Conservation (phyloP, 1,139 yeast genomes). For the Meyerozyma smithsonii region DNA sequence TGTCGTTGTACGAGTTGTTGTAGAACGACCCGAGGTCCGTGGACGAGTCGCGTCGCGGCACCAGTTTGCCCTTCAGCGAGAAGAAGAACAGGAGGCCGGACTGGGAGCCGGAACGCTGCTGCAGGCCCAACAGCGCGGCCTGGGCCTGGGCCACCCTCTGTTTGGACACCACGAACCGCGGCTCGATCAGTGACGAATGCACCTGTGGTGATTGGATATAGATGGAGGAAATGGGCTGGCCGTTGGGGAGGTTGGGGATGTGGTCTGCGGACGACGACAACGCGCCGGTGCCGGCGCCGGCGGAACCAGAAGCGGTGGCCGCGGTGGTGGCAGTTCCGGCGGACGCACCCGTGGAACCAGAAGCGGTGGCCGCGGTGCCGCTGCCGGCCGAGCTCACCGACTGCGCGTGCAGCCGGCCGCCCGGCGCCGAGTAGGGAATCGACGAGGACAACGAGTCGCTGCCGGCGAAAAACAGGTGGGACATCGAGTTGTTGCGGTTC, state of each 20-base stretch:
- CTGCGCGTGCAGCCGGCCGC: conserved; percentile 34
- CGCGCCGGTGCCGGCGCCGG: conserved; percentile 8
- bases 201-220: conserved; percentile 70
- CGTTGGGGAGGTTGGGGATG: conserved; percentile 47
- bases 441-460: conserved; percentile 52
- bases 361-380: too few relatives aligned
- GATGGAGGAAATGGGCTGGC: conserved; percentile 54
- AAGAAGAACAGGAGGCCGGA: conserved; percentile 48
- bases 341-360: conserved; percentile 7
- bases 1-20: conserved; percentile 38
- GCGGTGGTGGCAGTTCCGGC: conserved; percentile 5
- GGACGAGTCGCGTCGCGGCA: conserved; percentile 20
- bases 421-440: conserved; percentile 74
- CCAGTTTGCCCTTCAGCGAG: conserved; percentile 30
- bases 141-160: conserved; percentile 61
- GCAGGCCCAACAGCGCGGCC: conserved; percentile 26
- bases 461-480: conserved; percentile 39
- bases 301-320: conserved; percentile 4
- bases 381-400: conserved; percentile 9
- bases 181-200: conserved; percentile 51
- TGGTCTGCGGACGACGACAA: conserved; percentile 15
- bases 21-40: conserved; percentile 46
- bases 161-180: conserved; percentile 68
- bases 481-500: conserved; percentile 39
- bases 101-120: conserved; percentile 39